Percentiles rank a stretch among this genome's conserved stretches.
phyloP scores from a whole-genome alignment of 768 basidiomycete species.

The Ramaria rubella region DNA sequence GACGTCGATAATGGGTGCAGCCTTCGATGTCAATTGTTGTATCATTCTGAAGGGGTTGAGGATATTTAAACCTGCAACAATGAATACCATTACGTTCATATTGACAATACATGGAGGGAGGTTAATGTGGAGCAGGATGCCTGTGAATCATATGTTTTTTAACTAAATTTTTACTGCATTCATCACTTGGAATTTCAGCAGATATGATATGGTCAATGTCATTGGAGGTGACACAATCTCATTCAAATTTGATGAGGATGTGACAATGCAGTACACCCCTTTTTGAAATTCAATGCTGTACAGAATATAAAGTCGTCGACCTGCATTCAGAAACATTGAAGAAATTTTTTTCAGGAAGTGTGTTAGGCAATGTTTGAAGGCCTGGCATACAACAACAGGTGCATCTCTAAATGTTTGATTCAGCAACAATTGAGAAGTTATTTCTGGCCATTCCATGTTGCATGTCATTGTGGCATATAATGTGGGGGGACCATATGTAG shows the following conservation, averaged over 20 bases:
- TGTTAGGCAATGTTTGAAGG: constrained; percentile 31
- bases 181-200: constrained; percentile 28
- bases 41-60: no score
- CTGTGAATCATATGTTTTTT: constrained; percentile 30
- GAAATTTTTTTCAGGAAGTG: constrained; percentile 20
- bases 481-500: no score
- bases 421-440: constrained; percentile 17
- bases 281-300: no score
- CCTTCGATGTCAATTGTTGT: constrained; percentile 23
- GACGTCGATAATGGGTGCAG: constrained; percentile 23
- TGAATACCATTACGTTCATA: no score
- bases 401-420: constrained; percentile 31
- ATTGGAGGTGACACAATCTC: constrained; percentile 17
- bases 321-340: constrained; percentile 28
- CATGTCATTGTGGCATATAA: no score
- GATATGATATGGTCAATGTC: constrained; percentile 30
- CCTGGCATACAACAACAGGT: constrained; percentile 29
- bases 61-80: constrained; percentile 19
- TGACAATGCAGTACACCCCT: no score
- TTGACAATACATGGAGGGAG: constrained; percentile 25
- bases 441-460: no score
- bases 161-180: constrained; percentile 22
- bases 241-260: constrained; percentile 29
- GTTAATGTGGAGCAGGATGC: constrained; percentile 17
- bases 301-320: constrained; percentile 25